A percentile compares a stretch with the other conserved stretches of the same genome.
phyloP scores from a whole-genome alignment of 202 grass and related monocot genomes.

The Setaria viridis region DNA sequence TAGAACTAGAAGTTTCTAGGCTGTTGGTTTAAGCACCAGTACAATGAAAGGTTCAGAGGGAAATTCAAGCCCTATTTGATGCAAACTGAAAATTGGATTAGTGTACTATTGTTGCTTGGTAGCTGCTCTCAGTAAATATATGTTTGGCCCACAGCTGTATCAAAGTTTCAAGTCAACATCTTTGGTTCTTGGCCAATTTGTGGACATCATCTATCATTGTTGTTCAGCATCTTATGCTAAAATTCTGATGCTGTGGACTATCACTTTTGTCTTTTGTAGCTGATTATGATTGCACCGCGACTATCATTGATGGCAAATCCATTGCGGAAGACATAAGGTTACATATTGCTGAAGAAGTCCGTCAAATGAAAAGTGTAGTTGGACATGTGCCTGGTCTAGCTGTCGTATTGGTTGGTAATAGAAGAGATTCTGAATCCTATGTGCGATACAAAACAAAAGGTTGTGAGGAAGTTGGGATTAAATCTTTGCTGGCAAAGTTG shows the following conservation, averaged over 20 bases:
- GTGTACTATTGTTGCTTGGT: background rate
- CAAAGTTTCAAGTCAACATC: conserved; percentile 9
- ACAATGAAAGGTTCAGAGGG: background rate
- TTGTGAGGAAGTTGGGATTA: conserved; percentile 94
- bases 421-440: conserved; percentile 86
- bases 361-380: conserved; percentile 57
- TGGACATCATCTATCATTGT: background rate
- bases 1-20: conserved; percentile 5
- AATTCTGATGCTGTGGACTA: conserved; percentile 21
- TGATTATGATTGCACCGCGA: conserved; percentile 35
- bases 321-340: conserved; percentile 84
- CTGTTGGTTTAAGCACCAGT: conserved; percentile 26
- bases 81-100: conserved; percentile 16
- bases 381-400: conserved; percentile 78
- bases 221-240: conserved; percentile 22
- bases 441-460: conserved; percentile 85
- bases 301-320: conserved; percentile 81
- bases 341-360: conserved; percentile 66
- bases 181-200: conserved; percentile 10
- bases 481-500: conserved; percentile 70
- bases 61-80: conserved; percentile 4
- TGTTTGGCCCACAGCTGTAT: background rate
- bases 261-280: conserved; percentile 43
- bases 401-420: conserved; percentile 85
- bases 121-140: conserved; percentile 3